A percentile compares a stretch with the other conserved stretches of the same genome.
phyloP scores from a whole-genome alignment of 2,329 filamentous ascomycete species.

The Alternaria rosae region DNA sequence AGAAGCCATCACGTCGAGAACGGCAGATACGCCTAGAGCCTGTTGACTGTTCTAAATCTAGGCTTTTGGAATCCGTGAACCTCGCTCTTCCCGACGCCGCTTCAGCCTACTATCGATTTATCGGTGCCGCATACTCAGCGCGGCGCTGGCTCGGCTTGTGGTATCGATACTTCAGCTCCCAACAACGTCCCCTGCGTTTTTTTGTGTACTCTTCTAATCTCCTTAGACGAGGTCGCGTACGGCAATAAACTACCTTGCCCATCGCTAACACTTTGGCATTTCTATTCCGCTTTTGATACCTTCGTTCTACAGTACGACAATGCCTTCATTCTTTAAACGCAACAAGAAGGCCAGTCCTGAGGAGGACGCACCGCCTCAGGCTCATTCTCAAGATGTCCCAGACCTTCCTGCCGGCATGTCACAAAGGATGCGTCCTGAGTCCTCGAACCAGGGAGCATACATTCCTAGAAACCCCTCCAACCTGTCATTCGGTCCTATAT shows the following conservation, averaged over 20 bases:
- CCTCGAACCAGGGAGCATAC: neutral
- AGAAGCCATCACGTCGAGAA: constrained; percentile 3
- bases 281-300: neutral
- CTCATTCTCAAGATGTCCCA: constrained; percentile 12
- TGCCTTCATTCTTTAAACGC: constrained; percentile 16
- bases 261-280: neutral
- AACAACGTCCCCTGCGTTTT: constrained; percentile 1
- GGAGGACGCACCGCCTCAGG: neutral
- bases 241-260: constrained; percentile 18
- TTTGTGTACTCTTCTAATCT: neutral
- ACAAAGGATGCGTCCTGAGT: constrained; percentile 10
- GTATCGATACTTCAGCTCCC: constrained; percentile 14
- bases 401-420: constrained; percentile 10
- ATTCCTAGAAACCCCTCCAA: constrained; percentile 13
- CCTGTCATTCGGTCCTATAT: constrained; percentile 6
- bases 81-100: constrained; percentile 13
- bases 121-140: constrained; percentile 13
- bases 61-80: constrained; percentile 7
- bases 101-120: constrained; percentile 14
- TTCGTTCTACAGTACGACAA: neutral
- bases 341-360: constrained; percentile 12
- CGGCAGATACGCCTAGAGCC: constrained; percentile 1
- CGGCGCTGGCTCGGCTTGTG: constrained; percentile 8
- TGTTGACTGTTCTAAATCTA: constrained; percentile 15
- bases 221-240: neutral